These are phyloP conservation scores for Nicotiana tabacum DNA, from an alignment of 257 asterid species.

Conservation along the genomic window DNA sequence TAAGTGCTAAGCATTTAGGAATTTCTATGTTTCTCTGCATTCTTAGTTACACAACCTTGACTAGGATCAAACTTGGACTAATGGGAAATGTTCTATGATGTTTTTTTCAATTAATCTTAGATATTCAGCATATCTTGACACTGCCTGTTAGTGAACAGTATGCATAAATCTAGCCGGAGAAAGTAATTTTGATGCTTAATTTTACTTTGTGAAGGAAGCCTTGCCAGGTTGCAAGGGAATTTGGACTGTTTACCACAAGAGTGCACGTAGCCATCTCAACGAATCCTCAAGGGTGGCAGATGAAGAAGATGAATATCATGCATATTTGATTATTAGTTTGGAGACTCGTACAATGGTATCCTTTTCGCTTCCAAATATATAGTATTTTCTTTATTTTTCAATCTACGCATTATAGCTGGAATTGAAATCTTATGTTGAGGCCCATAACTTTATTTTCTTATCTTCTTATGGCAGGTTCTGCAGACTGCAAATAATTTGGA, in stretches of 20 bases:
- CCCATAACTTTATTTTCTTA: conserved; percentile 7
- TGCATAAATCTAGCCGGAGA: not conserved
- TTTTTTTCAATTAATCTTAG: not conserved
- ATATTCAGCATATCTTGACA: not conserved
- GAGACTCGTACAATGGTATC: conserved; percentile 95
- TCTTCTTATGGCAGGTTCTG: conserved; percentile 52
- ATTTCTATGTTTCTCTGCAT: not conserved
- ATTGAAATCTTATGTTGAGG: not conserved
- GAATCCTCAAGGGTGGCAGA: conserved; percentile 64
- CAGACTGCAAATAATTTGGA: conserved; percentile 95
- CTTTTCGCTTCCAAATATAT: conserved; percentile 2
- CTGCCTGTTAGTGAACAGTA: not conserved
- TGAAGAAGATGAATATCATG: conserved; percentile 97
- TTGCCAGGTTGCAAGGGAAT: conserved; percentile 96
- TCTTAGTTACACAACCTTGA: not conserved
- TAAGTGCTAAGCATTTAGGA: not conserved
- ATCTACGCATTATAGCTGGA: not conserved
- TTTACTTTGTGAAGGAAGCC: conserved; percentile 54
- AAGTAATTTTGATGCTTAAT: not conserved
- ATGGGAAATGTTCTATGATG: not conserved
- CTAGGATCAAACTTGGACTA: not conserved
- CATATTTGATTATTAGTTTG: conserved; percentile 89
- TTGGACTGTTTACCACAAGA: conserved; percentile 98
- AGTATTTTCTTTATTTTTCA: not conserved
- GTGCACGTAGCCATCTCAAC: conserved; percentile 42